These are phyloP conservation scores for Trifolium repens DNA, from an alignment of 306 rosid genomes.

Conservation along the genomic window DNA sequence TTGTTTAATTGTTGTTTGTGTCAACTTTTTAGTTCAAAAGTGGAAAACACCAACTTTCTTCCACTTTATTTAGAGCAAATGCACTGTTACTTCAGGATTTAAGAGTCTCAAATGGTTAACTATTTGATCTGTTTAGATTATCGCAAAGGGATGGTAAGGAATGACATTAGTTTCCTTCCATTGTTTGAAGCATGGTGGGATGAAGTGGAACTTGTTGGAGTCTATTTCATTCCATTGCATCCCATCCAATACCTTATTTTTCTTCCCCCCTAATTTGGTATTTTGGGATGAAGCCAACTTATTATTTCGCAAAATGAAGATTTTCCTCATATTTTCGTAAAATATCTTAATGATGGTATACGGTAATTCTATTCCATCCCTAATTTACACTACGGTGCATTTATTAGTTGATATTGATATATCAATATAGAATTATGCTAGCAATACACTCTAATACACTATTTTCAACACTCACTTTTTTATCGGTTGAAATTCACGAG, in stretches of 20 bases:
- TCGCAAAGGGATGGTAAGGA: constrained; percentile 6
- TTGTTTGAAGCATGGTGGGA: neutral
- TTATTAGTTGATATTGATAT: neutral
- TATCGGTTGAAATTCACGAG: neutral
- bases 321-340: constrained; percentile 1
- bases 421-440: neutral
- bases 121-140: constrained; percentile 14
- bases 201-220: neutral
- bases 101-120: constrained; percentile 6
- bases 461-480: neutral
- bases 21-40: neutral
- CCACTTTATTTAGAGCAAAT: constrained; percentile 1
- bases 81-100: neutral
- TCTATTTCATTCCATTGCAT: constrained; percentile 14
- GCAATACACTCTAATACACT: neutral
- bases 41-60: constrained; percentile 2
- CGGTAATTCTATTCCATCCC: constrained; percentile 1
- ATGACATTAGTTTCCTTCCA: constrained; percentile 6
- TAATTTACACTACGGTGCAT: neutral
- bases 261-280: neutral
- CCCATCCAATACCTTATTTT: constrained; percentile 8
- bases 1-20: constrained; percentile 12
- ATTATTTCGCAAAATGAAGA: neutral
- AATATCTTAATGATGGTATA: neutral
- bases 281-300: neutral